Evolutionary conservation across 768 basidiomycete species (phyloP).

Genomic region (Mycena latifolia): DNA sequence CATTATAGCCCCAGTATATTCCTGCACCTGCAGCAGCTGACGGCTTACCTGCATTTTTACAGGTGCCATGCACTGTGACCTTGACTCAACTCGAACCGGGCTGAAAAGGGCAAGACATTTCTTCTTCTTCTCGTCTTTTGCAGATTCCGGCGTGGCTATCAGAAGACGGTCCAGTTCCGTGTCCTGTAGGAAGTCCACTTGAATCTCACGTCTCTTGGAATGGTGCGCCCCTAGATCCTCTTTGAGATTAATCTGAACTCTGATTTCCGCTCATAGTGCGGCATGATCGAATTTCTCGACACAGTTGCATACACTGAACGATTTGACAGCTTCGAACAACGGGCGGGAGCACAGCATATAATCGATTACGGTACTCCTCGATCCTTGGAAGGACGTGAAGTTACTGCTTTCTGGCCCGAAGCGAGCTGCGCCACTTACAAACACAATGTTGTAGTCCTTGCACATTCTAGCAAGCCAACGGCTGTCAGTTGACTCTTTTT

Average conservation of each 20-base stretch:
- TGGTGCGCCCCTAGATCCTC: not conserved
- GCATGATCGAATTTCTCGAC: constrained; percentile 17
- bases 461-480: not conserved
- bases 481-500: not conserved
- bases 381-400: constrained; percentile 29
- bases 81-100: not conserved
- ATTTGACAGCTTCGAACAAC: not conserved
- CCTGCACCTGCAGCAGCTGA: constrained; percentile 10
- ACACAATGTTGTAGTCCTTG: constrained; percentile 4
- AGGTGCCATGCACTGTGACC: constrained; percentile 12
- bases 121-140: constrained; percentile 19
- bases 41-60: not conserved
- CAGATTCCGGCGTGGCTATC: constrained; percentile 10
- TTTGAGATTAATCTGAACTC: not conserved
- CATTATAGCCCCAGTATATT: not conserved
- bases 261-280: not conserved
- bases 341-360: constrained; percentile 15
- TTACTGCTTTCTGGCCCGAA: constrained; percentile 21
- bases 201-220: not conserved
- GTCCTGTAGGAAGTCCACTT: not conserved
- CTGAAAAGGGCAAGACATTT: not conserved
- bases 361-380: constrained; percentile 17
- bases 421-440: constrained; percentile 13
- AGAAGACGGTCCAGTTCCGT: constrained; percentile 18
- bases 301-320: not conserved